These are phyloP conservation scores for Immersiporthe knoxdaviesiana DNA, from an alignment of 2,329 filamentous ascomycete genomes.

Conservation along the genomic window DNA sequence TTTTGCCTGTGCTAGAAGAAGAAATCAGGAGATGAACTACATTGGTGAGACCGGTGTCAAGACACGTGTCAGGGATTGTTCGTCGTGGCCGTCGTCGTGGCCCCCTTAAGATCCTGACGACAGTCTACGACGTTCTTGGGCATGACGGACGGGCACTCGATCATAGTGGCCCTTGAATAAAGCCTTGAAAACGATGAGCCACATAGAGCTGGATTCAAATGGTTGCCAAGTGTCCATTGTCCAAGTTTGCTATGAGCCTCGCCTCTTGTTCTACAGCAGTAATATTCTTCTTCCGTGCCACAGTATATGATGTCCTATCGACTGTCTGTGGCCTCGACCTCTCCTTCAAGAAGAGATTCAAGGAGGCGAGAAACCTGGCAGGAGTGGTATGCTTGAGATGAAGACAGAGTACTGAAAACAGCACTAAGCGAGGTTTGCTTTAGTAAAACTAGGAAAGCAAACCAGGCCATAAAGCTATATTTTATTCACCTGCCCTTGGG, in stretches of 20 bases:
- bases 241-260: background rate
- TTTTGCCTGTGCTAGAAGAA: too few relatives aligned
- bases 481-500: background rate
- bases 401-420: background rate
- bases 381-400: background rate
- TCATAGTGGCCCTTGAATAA: too few relatives aligned
- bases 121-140: too few relatives aligned
- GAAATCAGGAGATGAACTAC: too few relatives aligned
- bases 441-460: background rate
- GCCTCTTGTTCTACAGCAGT: background rate
- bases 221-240: background rate
- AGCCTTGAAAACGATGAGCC: too few relatives aligned
- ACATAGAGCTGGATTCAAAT: background rate
- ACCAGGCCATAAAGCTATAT: background rate
- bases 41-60: too few relatives aligned
- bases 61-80: too few relatives aligned
- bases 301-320: background rate
- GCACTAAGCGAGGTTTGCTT: background rate
- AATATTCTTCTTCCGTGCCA: background rate
- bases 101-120: too few relatives aligned
- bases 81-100: too few relatives aligned
- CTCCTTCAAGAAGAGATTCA: rapidly evolving
- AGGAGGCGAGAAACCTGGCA: background rate
- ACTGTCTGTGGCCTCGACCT: background rate
- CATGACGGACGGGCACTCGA: too few relatives aligned